Conservation (phyloP, 1,284 basidiomycete species). For the Amylostereum areolatum region DNA sequence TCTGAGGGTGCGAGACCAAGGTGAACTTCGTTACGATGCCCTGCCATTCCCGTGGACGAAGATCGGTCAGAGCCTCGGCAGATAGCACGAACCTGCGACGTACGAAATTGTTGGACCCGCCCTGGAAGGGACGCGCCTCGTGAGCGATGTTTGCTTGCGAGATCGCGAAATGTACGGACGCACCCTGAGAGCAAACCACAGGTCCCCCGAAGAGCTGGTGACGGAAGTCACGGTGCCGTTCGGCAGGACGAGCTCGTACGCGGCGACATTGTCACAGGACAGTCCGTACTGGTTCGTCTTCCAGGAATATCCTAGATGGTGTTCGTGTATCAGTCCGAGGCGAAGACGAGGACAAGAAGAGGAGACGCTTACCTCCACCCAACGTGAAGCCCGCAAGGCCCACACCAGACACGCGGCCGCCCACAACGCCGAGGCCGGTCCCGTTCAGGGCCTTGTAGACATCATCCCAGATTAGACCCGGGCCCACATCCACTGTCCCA, state of each 20-base stretch:
- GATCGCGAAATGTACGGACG: background rate
- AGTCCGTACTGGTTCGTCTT: slow-evolving; percentile 45
- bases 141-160: background rate
- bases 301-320: slow-evolving; percentile 44
- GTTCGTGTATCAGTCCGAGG: background rate
- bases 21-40: slow-evolving; percentile 12
- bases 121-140: background rate
- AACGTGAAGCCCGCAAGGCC: slow-evolving; percentile 51
- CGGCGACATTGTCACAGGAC: slow-evolving; percentile 41
- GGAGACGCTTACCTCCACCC: slow-evolving; percentile 41
- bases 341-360: background rate
- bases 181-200: slow-evolving; percentile 38
- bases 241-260: slow-evolving; percentile 43
- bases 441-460: slow-evolving; percentile 46
- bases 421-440: slow-evolving; percentile 42
- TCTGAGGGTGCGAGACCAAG: slow-evolving; percentile 1
- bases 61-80: background rate
- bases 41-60: background rate
- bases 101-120: slow-evolving; percentile 10
- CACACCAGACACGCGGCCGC: slow-evolving; percentile 46
- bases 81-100: slow-evolving; percentile 1
- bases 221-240: slow-evolving; percentile 35
- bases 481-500: slow-evolving; percentile 39
- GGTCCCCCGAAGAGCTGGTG: slow-evolving; percentile 29
- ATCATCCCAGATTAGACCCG: slow-evolving; percentile 52